phyloP scores from a whole-genome alignment of 805 yeast genomes.

The Hanseniaspora lachancei region DNA sequence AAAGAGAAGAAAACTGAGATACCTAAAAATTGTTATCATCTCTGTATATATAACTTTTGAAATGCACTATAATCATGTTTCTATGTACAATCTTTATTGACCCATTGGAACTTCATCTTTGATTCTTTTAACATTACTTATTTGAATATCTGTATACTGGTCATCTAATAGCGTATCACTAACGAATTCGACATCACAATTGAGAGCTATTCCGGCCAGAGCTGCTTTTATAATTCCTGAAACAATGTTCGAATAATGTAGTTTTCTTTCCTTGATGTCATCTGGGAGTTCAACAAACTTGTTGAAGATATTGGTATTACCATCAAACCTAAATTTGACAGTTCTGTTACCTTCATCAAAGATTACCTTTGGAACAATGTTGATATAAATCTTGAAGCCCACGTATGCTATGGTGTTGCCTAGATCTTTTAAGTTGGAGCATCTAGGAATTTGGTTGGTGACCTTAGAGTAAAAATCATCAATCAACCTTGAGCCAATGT shows the following conservation, averaged over 20 bases:
- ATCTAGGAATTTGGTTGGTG: constrained; percentile 63
- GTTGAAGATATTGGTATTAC: constrained; percentile 56
- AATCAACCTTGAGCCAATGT: constrained; percentile 77
- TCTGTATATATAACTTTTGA: not conserved
- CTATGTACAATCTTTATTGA: constrained; percentile 43
- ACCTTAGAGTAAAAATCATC: constrained; percentile 79
- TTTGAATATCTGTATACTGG: constrained; percentile 61
- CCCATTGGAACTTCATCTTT: constrained; percentile 97
- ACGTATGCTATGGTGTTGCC: constrained; percentile 75
- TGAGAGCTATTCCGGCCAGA: constrained; percentile 88
- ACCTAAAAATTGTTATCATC: not conserved
- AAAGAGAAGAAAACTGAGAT: not conserved
- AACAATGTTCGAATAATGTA: constrained; percentile 87
- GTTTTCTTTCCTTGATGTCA: constrained; percentile 38
- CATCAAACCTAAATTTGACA: constrained; percentile 7
- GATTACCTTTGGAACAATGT: constrained; percentile 50
- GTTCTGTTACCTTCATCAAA: constrained; percentile 4
- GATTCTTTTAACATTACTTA: constrained; percentile 55
- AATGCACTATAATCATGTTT: not conserved
- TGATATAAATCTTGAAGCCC: constrained; percentile 82
- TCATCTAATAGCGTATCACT: constrained; percentile 77
- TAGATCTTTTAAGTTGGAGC: constrained; percentile 67
- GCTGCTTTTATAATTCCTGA: constrained; percentile 89
- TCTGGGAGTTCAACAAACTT: constrained; percentile 91
- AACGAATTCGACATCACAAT: constrained; percentile 69